Conservation (phyloP, 192 early-diverging fungal species). For the Phycomyces blakesleeanus region DNA sequence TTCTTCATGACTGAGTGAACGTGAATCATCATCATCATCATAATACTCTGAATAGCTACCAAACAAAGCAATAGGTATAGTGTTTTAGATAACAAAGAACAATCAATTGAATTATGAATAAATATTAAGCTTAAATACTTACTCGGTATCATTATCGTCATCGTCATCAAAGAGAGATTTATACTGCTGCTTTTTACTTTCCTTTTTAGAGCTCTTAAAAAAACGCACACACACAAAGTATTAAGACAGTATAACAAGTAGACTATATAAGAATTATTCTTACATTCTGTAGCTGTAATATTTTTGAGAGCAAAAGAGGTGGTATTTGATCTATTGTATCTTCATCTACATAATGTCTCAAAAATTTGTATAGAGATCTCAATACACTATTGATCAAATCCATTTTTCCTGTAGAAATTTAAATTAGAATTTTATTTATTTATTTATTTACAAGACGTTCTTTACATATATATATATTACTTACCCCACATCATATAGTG, state of each 20-base stretch:
- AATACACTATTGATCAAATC: slow-evolving; percentile 63
- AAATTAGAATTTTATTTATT: background rate
- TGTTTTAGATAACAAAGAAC: too few species aligned
- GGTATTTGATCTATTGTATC: slow-evolving; percentile 47
- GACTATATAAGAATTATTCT: too few species aligned
- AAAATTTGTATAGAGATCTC: slow-evolving; percentile 58
- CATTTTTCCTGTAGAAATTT: slow-evolving; percentile 47
- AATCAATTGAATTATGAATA: too few species aligned
- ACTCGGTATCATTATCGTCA: slow-evolving; percentile 26
- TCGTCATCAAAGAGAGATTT: slow-evolving; percentile 57
- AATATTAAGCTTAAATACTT: slow-evolving; percentile 7
- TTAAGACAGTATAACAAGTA: too few species aligned
- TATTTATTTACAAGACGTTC: background rate
- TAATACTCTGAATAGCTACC: slow-evolving; percentile 5
- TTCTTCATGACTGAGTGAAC: slow-evolving; percentile 17
- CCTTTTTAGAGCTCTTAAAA: slow-evolving; percentile 5
- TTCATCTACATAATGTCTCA: slow-evolving; percentile 31
- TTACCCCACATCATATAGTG: slow-evolving; percentile 73
- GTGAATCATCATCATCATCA: slow-evolving; percentile 18
- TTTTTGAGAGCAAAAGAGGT: slow-evolving; percentile 63
- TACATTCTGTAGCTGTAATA: slow-evolving; percentile 51
- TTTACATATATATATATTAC: background rate
- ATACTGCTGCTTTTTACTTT: slow-evolving; percentile 34
- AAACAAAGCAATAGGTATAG: too few species aligned
- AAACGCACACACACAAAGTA: background rate